Conservation (phyloP, 768 basidiomycete species). For the Lactarius sp. region DNA sequence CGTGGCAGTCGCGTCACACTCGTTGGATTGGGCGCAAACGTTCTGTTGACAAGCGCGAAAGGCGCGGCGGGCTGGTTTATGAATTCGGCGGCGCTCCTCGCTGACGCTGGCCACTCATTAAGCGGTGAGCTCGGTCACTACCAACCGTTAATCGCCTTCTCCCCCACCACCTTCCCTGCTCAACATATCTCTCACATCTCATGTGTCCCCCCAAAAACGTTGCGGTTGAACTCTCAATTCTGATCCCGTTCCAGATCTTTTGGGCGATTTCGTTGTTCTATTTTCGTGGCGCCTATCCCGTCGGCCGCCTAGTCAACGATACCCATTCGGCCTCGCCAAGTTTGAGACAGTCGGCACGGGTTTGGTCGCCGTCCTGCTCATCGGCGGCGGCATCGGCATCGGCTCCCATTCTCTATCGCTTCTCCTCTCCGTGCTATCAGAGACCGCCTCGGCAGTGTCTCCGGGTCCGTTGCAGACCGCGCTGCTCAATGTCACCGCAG, state of each 20-base stretch:
- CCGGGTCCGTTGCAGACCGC: slow-evolving; percentile 60
- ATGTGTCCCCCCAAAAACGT: too few species aligned
- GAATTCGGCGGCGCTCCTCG: slow-evolving; percentile 87
- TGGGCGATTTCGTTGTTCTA: slow-evolving; percentile 89
- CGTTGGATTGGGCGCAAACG: slow-evolving; percentile 76
- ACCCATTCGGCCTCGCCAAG: slow-evolving; percentile 89
- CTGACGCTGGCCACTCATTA: slow-evolving; percentile 89
- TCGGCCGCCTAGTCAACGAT: slow-evolving; percentile 68
- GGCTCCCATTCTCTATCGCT: slow-evolving; percentile 89
- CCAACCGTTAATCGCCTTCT: background rate
- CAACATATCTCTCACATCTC: background rate
- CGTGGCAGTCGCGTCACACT: slow-evolving; percentile 80
- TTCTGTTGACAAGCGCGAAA: slow-evolving; percentile 77
- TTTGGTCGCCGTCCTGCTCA: slow-evolving; percentile 79
- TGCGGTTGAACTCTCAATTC: background rate
- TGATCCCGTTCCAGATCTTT: slow-evolving; percentile 47
- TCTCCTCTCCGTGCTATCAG: slow-evolving; percentile 65
- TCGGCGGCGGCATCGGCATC: slow-evolving; percentile 78
- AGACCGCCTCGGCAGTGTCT: slow-evolving; percentile 58
- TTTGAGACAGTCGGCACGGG: slow-evolving; percentile 96
- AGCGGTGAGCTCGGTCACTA: slow-evolving; percentile 53
- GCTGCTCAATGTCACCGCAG: slow-evolving; percentile 51
- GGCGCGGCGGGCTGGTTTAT: slow-evolving; percentile 84
- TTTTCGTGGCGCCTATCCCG: slow-evolving; percentile 85
- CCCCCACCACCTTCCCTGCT: background rate